Base-by-base conservation (phyloP, 371 early-diverging fungal species). In the Mortierella sp. region DNA sequence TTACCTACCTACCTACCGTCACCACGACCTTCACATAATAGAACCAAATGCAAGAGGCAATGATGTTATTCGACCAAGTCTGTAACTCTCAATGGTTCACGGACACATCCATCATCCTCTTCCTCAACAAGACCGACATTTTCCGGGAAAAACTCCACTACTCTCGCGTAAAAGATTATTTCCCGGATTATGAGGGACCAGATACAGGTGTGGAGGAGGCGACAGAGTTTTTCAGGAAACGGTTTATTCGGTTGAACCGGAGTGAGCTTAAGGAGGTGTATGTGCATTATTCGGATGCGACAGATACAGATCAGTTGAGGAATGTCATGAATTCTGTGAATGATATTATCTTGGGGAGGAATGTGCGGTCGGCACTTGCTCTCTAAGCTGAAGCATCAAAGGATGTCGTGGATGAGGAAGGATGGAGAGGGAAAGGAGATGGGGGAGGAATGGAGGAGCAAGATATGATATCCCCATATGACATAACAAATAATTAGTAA, bases 81-180 rank as follows among this genome's bases (percentile, higher is more conserved):
- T 97, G 97, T 90, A 99, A 99, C 88, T 95, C 96, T 18, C 92
- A 94, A 83, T 98, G 98, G 98, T 98, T 99, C 88, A 91, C 91
- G 56, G 92, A 96, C 71, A 98, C 98, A 4, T 96, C 97, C 24
- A 96, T 98, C 88, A 98, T 99, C 79, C 91, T 99, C 68, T 97
- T 99, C 88, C 87, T 99, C 76, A 99, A 99, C 93, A 99, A 99
- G 90, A 96, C 98, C 72, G 99, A 99, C 87, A 92, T 98, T 29
- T 97, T 99, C 91, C 94, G 93, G 82, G 91, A 93, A 72, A 99
- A 98, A 89, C 92, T 99, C 38, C 83, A 90, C 71, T 87, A 89
- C 63, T 95, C 96, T 2, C 95, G 96, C 18, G 91, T 99, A 75
- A 89, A 84, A 21, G 84, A 93, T 68, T 97, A 95, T 88, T 99